Conservation (phyloP, 257 asterid genomes). For the Salvia hispanica region DNA sequence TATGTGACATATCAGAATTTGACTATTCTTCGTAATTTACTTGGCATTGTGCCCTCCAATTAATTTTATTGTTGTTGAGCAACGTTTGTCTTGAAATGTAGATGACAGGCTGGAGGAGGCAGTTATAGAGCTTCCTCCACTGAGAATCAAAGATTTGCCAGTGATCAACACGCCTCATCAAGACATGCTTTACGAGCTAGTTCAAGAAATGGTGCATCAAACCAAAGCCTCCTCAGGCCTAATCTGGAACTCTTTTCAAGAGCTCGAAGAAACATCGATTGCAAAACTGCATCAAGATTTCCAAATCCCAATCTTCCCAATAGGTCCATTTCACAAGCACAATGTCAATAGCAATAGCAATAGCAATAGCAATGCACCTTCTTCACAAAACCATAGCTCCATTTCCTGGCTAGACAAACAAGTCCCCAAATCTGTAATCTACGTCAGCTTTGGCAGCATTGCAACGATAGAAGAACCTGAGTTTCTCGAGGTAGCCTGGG, state of each 20-base stretch:
- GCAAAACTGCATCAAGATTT: constrained; percentile 23
- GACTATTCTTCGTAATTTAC: too few species aligned
- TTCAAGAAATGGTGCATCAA: constrained; percentile 24
- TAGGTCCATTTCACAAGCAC: constrained; percentile 46
- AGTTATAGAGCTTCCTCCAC: constrained; percentile 38
- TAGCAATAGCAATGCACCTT: constrained; percentile 42
- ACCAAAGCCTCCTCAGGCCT: constrained; percentile 37
- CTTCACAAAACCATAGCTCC: constrained; percentile 44
- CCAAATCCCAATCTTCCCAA: constrained; percentile 31
- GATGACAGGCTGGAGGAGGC: constrained; percentile 22
- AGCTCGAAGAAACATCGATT: constrained; percentile 33
- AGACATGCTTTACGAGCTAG: not conserved
- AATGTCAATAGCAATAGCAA: constrained; percentile 40
- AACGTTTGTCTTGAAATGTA: too few species aligned
- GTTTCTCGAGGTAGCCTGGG: constrained; percentile 50
- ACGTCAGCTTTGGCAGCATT: constrained; percentile 52
- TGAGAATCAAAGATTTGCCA: constrained; percentile 41
- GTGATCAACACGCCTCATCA: constrained; percentile 6
- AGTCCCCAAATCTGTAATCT: constrained; percentile 46
- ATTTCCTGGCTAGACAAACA: constrained; percentile 50
- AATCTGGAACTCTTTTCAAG: constrained; percentile 37
- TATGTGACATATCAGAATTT: too few species aligned
- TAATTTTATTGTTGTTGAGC: too few species aligned
- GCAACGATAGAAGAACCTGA: constrained; percentile 34
- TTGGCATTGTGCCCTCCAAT: too few species aligned